A percentile compares a stretch with the other conserved stretches of the same genome.
Conservation (phyloP, 78 protist genomes). For the Pigoraptor vietnamica region DNA sequence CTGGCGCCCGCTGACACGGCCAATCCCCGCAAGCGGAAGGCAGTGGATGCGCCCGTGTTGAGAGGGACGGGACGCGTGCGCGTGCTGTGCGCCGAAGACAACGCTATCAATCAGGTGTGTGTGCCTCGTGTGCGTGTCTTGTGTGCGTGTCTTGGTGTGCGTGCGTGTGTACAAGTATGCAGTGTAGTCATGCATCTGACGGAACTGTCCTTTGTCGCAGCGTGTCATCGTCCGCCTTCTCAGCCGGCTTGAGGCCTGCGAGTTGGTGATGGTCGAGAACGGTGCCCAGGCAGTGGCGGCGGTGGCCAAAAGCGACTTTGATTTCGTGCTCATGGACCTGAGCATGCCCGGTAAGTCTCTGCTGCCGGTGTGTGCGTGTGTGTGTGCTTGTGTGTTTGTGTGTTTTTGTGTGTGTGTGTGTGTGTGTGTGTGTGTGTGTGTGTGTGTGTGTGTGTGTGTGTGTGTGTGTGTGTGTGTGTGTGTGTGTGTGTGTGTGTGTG, state of each 20-base stretch:
- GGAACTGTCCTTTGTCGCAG: neutral
- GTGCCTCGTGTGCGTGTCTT: neutral
- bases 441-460: too few relatives aligned
- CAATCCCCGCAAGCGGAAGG: neutral
- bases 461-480: too few relatives aligned
- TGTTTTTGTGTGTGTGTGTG: neutral
- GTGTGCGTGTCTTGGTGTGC: neutral
- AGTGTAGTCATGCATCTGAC: neutral
- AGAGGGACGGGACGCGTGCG: neutral
- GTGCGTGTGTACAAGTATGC: neutral
- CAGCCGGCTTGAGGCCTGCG: neutral
- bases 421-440: neutral
- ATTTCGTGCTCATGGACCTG: neutral
- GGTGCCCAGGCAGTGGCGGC: neutral
- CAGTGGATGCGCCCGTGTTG: neutral
- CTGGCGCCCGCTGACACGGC: neutral
- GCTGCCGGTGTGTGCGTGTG: neutral
- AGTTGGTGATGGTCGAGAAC: neutral
- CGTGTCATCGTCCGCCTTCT: neutral
- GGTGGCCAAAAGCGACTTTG: neutral
- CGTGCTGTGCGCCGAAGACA: neutral
- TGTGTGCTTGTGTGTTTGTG: neutral
- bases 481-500: too few relatives aligned
- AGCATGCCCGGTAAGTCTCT: neutral
- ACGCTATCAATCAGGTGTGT: neutral